Base-by-base conservation (phyloP, 2,329 filamentous ascomycete genomes). In the Immersiporthe knoxdaviesiana region DNA sequence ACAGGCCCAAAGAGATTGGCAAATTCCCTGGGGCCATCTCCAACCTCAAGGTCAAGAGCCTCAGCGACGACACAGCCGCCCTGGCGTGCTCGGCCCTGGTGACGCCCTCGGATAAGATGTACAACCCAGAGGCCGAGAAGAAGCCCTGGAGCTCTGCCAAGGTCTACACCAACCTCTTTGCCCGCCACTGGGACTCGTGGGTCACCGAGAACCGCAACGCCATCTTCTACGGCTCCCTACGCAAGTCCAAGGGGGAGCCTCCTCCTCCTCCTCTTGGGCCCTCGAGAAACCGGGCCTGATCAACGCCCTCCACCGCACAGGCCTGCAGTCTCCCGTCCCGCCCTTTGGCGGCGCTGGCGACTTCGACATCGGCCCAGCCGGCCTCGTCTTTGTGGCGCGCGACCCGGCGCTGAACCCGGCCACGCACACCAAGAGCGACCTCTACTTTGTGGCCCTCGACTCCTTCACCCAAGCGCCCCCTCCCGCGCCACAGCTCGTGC, bases 171-270 rank as follows among this genome's bases (percentile, higher is more conserved):
- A 88, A 86, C 62, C 86, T 94, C 35, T 96, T 92, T 75, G 91
- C 92, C 37, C 87, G 93, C 18, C 92, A 97, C 75, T 97, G 93
- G 93, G 92, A 97, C 77, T 79, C 85, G n/a, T 97, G 91, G 80
- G 83, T 89, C 35, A 88, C 86, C 0, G 85, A 89, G 60, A 90
- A 92, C 74, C 88, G 86, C 71, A 91, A 90, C 74, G 86, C 91
- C 2, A 84, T 97, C 37, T 96, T 91, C 84, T 92, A 92, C 39
- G 90, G 90, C 41, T 85, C 86, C 6, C 77, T 96, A 62, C 81
- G 79, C 72, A 82, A 81, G 76, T 79, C 76, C 47, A 77, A 78
- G 18, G 78, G 73, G 35, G 35, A 35, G 35, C 35, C 35, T 4
- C n/a, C n/a, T n/a, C n/a, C n/a, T n/a, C n/a, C 35, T 35, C 35